phyloP scores from a whole-genome alignment of 768 basidiomycete species.

The Hygrophoropsis aurantiaca region DNA sequence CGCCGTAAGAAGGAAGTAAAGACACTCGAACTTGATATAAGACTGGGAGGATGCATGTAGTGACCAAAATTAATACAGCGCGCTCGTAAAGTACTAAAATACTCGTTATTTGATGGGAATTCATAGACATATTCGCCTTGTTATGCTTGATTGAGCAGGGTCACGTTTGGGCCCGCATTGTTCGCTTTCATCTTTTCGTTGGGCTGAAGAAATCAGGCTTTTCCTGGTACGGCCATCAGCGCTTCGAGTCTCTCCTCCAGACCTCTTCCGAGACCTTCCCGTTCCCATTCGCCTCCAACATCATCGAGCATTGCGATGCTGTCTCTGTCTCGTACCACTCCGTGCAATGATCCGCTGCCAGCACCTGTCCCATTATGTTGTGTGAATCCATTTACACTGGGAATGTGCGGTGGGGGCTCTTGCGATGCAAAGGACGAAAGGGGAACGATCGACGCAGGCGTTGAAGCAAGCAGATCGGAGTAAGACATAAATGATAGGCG shows the following conservation, averaged over 20 bases:
- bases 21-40: no score
- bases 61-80: not conserved
- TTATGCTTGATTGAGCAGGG: not conserved
- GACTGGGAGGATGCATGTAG: not conserved
- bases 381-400: slow-evolving; percentile 51
- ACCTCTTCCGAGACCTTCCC: slow-evolving; percentile 79
- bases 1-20: slow-evolving; percentile 2
- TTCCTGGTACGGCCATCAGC: slow-evolving; percentile 36
- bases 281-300: slow-evolving; percentile 83
- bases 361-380: slow-evolving; percentile 27
- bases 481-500: slow-evolving; percentile 90
- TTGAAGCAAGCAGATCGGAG: slow-evolving; percentile 76
- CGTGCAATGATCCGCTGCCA: slow-evolving; percentile 24
- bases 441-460: slow-evolving; percentile 70
- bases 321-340: slow-evolving; percentile 32
- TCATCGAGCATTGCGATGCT: slow-evolving; percentile 55
- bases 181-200: not conserved
- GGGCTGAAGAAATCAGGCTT: slow-evolving; percentile 17
- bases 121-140: not conserved
- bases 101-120: not conserved
- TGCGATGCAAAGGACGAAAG: slow-evolving; percentile 62
- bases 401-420: slow-evolving; percentile 76
- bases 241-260: slow-evolving; percentile 81
- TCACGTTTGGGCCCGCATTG: not conserved
- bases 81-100: not conserved